Evolutionary conservation across 1,139 yeast species (phyloP).

Genomic region (Kodamaea ohmeri): DNA sequence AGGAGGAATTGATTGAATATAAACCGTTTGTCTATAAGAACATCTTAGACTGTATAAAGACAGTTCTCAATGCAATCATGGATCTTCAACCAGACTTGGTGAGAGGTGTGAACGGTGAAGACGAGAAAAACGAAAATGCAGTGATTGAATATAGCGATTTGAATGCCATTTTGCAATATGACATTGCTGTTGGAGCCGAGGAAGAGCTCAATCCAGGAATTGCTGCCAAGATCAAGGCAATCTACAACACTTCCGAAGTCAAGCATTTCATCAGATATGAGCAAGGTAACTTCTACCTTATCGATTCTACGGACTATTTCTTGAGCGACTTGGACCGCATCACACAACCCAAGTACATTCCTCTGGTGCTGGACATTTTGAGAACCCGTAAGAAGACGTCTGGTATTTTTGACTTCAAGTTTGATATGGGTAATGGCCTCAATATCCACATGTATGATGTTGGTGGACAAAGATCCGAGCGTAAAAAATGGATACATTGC

Average conservation of each 20-base stretch:
- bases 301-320: conserved; percentile 86
- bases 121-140: conserved; percentile 20
- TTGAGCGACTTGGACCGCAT: conserved; percentile 67
- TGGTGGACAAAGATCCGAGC: conserved; percentile 91
- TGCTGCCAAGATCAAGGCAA: conserved; percentile 41
- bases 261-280: conserved; percentile 54
- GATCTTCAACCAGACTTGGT: conserved; percentile 51
- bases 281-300: conserved; percentile 73
- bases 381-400: conserved; percentile 91
- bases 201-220: conserved; percentile 45
- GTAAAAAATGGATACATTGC: conserved; percentile 95
- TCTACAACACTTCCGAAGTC: conserved; percentile 61
- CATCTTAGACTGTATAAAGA: conserved; percentile 63
- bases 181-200: conserved; percentile 47
- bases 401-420: conserved; percentile 82
- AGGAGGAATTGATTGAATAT: conserved; percentile 62
- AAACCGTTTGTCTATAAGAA: conserved; percentile 70
- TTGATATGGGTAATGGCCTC: conserved; percentile 69
- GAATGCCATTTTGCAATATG: conserved; percentile 47
- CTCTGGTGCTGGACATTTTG: conserved; percentile 72
- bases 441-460: conserved; percentile 86
- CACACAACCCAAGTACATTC: conserved; percentile 58
- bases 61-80: conserved; percentile 54
- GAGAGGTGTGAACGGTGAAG: conserved; percentile 13
- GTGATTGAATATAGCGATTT: conserved; percentile 41